phyloP scores from a whole-genome alignment of 2,329 filamentous ascomycete genomes.

The Phaeosphaeriaceae sp. region DNA sequence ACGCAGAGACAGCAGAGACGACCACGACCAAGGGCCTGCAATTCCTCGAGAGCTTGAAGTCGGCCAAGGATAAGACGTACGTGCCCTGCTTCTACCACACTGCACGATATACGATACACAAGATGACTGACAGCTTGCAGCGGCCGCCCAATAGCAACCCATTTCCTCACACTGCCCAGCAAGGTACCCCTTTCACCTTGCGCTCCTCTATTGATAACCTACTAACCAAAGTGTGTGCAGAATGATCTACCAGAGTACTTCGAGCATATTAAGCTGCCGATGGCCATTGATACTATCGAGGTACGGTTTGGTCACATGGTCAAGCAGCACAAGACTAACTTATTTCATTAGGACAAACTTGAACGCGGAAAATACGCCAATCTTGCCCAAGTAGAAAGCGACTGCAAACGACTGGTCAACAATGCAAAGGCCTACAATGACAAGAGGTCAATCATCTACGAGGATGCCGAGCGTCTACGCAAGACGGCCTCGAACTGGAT shows the following conservation, averaged over 20 bases:
- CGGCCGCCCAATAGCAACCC: conserved; percentile 74
- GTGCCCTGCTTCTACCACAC: conserved; percentile 37
- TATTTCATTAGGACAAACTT: conserved; percentile 63
- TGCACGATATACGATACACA: not conserved
- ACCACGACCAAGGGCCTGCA: conserved; percentile 74
- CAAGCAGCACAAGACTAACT: conserved; percentile 18
- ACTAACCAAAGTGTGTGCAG: conserved; percentile 45
- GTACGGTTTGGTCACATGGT: conserved; percentile 40
- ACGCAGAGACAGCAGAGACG: conserved; percentile 66
- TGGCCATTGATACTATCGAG: conserved; percentile 79
- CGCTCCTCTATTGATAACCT: conserved; percentile 10
- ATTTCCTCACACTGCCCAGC: conserved; percentile 75
- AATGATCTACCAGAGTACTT: conserved; percentile 77
- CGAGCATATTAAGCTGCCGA: conserved; percentile 74
- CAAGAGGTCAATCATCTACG: conserved; percentile 73
- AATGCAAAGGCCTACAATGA: conserved; percentile 88
- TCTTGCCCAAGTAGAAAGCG: conserved; percentile 78
- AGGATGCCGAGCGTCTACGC: conserved; percentile 84
- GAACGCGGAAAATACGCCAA: conserved; percentile 70
- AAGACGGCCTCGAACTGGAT: conserved; percentile 89
- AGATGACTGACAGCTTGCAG: conserved; percentile 43
- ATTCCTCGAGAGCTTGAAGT: conserved; percentile 76
- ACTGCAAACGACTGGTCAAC: conserved; percentile 84
- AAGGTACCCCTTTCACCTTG: conserved; percentile 46
- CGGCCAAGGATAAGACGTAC: conserved; percentile 82